A percentile compares a stretch with the other conserved stretches of the same genome.
Conservation (phyloP, 805 yeast genomes). For the Wickerhamomyces hampshirensis region DNA sequence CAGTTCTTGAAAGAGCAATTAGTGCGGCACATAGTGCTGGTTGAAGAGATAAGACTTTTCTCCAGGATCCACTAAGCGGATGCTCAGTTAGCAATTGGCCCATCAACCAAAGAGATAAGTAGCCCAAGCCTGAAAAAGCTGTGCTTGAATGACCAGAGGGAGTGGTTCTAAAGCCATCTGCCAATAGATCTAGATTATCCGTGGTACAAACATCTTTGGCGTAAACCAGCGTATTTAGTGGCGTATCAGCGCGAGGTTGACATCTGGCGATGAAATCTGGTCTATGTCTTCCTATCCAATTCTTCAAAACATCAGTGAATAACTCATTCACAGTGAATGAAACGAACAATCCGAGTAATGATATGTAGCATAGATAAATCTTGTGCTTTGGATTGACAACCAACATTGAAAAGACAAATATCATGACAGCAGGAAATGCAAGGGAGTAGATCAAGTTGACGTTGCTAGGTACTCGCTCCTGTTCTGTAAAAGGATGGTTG, state of each 20-base stretch:
- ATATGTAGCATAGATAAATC: constrained; percentile 54
- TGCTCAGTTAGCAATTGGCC: constrained; percentile 58
- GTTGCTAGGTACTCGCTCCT: constrained; percentile 62
- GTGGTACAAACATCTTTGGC: constrained; percentile 69
- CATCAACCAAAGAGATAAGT: constrained; percentile 55
- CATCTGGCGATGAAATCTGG: constrained; percentile 93
- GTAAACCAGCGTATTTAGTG: constrained; percentile 46
- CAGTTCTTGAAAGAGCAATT: constrained; percentile 82
- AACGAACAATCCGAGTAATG: constrained; percentile 61
- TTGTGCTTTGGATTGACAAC: constrained; percentile 45
- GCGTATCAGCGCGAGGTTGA: constrained; percentile 56
- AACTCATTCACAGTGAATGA: constrained; percentile 56
- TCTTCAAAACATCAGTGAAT: constrained; percentile 70
- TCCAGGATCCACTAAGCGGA: constrained; percentile 55
- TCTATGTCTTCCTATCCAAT: constrained; percentile 83
- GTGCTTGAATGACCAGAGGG: constrained; percentile 80
- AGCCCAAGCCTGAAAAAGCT: constrained; percentile 65
- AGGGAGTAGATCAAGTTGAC: constrained; percentile 48
- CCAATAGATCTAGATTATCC: constrained; percentile 33
- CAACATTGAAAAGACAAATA: constrained; percentile 27
- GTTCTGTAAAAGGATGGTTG: constrained; percentile 74
- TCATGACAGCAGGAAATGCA: constrained; percentile 43
- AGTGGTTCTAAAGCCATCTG: constrained; percentile 77
- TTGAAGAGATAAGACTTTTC: constrained; percentile 44
- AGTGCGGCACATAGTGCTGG: constrained; percentile 66